These are phyloP conservation scores for Penicillium ochrochloron DNA, from an alignment of 495 filamentous ascomycete genomes.

Conservation along the genomic window DNA sequence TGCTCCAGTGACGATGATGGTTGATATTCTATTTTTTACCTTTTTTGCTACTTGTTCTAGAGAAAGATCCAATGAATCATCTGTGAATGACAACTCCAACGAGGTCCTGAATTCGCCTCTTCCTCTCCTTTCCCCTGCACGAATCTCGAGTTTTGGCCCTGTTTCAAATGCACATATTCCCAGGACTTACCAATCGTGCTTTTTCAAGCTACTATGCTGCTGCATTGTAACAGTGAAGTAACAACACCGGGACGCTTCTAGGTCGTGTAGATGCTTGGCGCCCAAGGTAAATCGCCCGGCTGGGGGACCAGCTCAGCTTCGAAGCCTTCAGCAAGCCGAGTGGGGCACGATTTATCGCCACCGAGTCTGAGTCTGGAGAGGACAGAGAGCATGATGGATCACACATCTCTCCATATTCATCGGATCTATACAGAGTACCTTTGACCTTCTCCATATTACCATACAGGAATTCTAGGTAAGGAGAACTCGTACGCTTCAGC, in stretches of 20 bases:
- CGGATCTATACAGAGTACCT: not conserved
- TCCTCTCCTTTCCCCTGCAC: slow-evolving; percentile 20
- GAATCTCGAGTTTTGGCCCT: slow-evolving; percentile 23
- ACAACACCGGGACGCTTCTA: not conserved
- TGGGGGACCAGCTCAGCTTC: slow-evolving; percentile 5
- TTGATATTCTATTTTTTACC: slow-evolving; percentile 29
- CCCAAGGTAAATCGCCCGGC: not conserved
- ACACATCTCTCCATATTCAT: not conserved
- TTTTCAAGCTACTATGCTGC: not conserved
- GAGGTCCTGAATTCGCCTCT: slow-evolving; percentile 10
- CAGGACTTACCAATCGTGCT: not conserved
- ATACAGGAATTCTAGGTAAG: slow-evolving; percentile 5
- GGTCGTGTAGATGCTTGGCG: not conserved
- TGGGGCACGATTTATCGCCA: slow-evolving; percentile 10
- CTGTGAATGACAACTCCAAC: slow-evolving; percentile 24
- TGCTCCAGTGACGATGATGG: slow-evolving; percentile 10
- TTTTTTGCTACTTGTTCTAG: slow-evolving; percentile 21
- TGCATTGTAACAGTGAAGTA: not conserved
- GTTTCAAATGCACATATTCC: slow-evolving; percentile 17
- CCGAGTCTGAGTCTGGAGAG: not conserved
- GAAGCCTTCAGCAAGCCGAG: not conserved
- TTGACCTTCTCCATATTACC: not conserved
- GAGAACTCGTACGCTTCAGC: slow-evolving; percentile 20
- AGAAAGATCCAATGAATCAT: slow-evolving; percentile 22
- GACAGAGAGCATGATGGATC: slow-evolving; percentile 6